A percentile compares a stretch with the other conserved stretches of the same genome.
These are phyloP conservation scores for Diversispora eburnea DNA, from an alignment of 192 early-diverging fungal species.

Conservation along the genomic window DNA sequence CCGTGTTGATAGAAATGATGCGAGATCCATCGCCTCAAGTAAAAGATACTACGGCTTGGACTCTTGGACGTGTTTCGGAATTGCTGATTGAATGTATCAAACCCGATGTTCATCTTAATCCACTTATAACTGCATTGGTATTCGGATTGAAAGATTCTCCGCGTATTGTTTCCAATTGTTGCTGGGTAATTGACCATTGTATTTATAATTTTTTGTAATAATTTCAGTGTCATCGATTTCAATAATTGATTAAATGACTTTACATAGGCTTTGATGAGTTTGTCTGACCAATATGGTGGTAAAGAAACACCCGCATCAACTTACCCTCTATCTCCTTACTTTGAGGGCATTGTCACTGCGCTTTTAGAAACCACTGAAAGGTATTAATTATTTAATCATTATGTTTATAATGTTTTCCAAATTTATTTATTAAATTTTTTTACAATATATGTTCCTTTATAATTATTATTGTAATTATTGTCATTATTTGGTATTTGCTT, in stretches of 20 bases:
- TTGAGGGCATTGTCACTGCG: slow-evolving; percentile 74
- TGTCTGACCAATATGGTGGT: slow-evolving; percentile 76
- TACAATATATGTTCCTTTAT: neutral
- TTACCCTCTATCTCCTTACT: slow-evolving; percentile 77
- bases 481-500: neutral
- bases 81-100: slow-evolving; percentile 70
- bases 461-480: neutral
- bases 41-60: slow-evolving; percentile 98
- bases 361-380: slow-evolving; percentile 73
- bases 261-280: slow-evolving; percentile 76
- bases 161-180: slow-evolving; percentile 92
- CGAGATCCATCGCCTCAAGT: slow-evolving; percentile 83
- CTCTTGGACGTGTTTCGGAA: slow-evolving; percentile 93
- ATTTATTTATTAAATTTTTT: too few species aligned
- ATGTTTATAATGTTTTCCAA: too few species aligned
- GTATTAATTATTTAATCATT: slow-evolving; percentile 28
- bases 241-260: neutral
- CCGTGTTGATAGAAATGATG: slow-evolving; percentile 85
- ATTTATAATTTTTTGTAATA: neutral
- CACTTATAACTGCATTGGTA: slow-evolving; percentile 71
- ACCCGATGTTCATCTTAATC: slow-evolving; percentile 66
- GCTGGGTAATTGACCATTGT: slow-evolving; percentile 59
- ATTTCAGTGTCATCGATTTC: neutral
- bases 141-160: slow-evolving; percentile 80
- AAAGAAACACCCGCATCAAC: slow-evolving; percentile 56